Percentiles rank a stretch among this genome's conserved stretches.
These are phyloP conservation scores for Plenodomus lindquistii DNA, from an alignment of 2,329 filamentous ascomycete species.

Conservation along the genomic window DNA sequence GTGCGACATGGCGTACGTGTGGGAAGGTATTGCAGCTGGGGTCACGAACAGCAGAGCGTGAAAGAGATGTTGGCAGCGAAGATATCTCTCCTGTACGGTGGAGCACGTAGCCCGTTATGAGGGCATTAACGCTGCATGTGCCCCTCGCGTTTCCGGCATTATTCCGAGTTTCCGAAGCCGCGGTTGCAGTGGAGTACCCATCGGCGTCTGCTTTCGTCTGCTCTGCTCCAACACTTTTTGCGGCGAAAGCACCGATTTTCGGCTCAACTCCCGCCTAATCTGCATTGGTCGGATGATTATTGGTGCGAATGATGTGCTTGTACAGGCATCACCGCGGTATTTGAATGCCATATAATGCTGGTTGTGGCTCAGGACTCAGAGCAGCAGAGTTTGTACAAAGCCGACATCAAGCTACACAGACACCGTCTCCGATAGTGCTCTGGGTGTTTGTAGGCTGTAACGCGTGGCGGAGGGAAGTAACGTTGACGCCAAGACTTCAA, in stretches of 20 bases:
- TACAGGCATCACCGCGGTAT: neutral
- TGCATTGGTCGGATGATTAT: neutral
- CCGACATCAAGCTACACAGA: neutral
- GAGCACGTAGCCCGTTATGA: neutral
- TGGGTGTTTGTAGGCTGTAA: too few species aligned
- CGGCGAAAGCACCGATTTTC: constrained; percentile 23
- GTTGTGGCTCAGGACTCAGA: neutral
- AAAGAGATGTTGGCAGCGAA: neutral
- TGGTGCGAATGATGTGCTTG: neutral
- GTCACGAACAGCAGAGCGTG: constrained; percentile 1
- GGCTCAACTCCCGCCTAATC: constrained; percentile 16
- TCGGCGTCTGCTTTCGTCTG: constrained; percentile 19
- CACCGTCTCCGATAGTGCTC: too few species aligned
- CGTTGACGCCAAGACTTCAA: too few species aligned
- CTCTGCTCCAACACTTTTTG: too few species aligned
- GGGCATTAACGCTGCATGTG: constrained; percentile 3
- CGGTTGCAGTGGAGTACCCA: constrained; percentile 5
- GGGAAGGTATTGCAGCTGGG: neutral
- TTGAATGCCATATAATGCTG: neutral
- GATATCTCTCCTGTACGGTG: neutral
- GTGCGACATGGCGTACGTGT: constrained; percentile 50
- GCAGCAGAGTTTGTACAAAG: neutral
- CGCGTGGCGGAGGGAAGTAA: too few species aligned
- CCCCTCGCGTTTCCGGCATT: constrained; percentile 14
- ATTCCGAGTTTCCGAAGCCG: constrained; percentile 22